A percentile compares a stretch with the other conserved stretches of the same genome.
Conservation (phyloP, 805 yeast genomes). For the Nakazawaea populi region DNA sequence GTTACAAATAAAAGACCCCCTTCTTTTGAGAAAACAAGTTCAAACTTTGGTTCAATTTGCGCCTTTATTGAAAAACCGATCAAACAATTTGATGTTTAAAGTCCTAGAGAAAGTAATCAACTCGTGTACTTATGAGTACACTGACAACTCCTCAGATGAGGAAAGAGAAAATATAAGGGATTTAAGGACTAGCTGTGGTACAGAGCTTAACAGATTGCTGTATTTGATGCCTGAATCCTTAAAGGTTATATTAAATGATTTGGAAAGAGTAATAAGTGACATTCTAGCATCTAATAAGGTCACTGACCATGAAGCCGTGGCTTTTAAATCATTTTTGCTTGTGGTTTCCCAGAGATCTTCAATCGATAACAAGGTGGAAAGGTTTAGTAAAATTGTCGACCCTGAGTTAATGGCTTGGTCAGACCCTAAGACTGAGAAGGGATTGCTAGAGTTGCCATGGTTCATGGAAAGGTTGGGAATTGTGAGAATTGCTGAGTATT, state of each 20-base stretch:
- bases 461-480: constrained; percentile 97
- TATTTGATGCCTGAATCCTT: constrained; percentile 91
- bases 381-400: constrained; percentile 85
- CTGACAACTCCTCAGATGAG: constrained; percentile 61
- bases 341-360: constrained; percentile 89
- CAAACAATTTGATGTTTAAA: constrained; percentile 61
- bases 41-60: constrained; percentile 94
- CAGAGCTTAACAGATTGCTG: constrained; percentile 90
- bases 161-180: constrained; percentile 79
- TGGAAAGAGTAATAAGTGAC: constrained; percentile 74
- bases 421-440: constrained; percentile 84
- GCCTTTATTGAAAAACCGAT: constrained; percentile 76
- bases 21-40: constrained; percentile 74
- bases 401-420: constrained; percentile 93
- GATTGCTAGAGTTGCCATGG: constrained; percentile 88
- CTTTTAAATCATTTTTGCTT: constrained; percentile 84
- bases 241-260: constrained; percentile 70
- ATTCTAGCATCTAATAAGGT: constrained; percentile 66
- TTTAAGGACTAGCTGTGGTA: constrained; percentile 85
- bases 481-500: constrained; percentile 88
- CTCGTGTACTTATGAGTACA: constrained; percentile 79
- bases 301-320: constrained; percentile 87
- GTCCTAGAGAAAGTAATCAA: constrained; percentile 81
- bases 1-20: constrained; percentile 74
- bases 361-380: constrained; percentile 58